Conservation (phyloP, 2,329 filamentous ascomycete species). For the Beauveria medogensis region DNA sequence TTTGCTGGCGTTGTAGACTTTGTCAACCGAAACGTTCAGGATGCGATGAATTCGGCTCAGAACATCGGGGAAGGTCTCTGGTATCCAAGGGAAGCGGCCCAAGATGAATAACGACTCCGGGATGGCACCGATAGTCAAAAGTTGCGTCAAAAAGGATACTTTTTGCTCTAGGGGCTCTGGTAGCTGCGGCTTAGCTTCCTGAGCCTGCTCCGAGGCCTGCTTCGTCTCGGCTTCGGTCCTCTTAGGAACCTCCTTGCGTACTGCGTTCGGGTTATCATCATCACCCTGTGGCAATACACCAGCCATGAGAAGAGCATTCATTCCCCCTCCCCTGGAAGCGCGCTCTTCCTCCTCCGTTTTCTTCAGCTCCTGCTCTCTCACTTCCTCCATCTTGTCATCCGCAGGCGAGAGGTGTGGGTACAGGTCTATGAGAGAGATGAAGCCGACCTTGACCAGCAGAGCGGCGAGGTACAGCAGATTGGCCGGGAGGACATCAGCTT, state of each 20-base stretch:
- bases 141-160: slow-evolving; percentile 69
- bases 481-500: slow-evolving; percentile 71
- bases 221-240: slow-evolving; percentile 49
- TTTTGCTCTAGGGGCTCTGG: slow-evolving; percentile 84
- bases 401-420: slow-evolving; percentile 86
- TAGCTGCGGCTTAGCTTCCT: slow-evolving; percentile 42
- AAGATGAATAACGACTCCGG: slow-evolving; percentile 90
- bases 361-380: slow-evolving; percentile 62
- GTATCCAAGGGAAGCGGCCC: slow-evolving; percentile 86
- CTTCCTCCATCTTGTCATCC: slow-evolving; percentile 72
- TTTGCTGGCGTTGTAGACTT: slow-evolving; percentile 50
- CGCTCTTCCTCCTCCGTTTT: slow-evolving; percentile 74
- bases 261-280: slow-evolving; percentile 59
- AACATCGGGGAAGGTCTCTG: slow-evolving; percentile 76
- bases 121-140: slow-evolving; percentile 84
- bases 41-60: slow-evolving; percentile 77
- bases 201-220: slow-evolving; percentile 29
- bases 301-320: slow-evolving; percentile 81
- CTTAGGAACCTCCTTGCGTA: slow-evolving; percentile 42
- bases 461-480: slow-evolving; percentile 90
- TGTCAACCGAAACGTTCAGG: slow-evolving; percentile 70
- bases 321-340: slow-evolving; percentile 58
- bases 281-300: slow-evolving; percentile 60
- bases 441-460: slow-evolving; percentile 91
- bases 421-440: slow-evolving; percentile 83